A percentile compares a stretch with the other conserved stretches of the same genome.
Conservation (phyloP, 2,329 filamentous ascomycete genomes). For the Helotiales sp. region DNA sequence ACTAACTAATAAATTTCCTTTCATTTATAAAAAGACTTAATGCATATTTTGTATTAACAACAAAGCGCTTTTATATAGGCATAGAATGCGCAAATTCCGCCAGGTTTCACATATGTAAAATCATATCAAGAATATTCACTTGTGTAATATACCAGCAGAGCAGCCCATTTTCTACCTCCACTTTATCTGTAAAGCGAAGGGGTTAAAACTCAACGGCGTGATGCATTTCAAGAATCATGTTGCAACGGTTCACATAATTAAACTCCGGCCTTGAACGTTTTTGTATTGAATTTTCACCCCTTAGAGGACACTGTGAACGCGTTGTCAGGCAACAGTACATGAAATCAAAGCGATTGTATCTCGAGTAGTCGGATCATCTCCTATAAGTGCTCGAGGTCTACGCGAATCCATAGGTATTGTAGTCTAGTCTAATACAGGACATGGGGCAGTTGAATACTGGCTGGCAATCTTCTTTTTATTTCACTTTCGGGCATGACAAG, state of each 20-base stretch:
- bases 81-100: conserved; percentile 27
- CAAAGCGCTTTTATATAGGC: conserved; percentile 21
- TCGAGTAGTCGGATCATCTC: no score
- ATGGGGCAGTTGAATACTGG: no score
- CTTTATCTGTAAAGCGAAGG: conserved; percentile 19
- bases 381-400: no score
- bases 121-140: conserved; percentile 29
- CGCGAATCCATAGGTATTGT: no score
- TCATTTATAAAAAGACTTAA: conserved; percentile 30
- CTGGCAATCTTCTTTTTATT: no score
- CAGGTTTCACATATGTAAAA: conserved; percentile 26
- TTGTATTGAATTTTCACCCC: no score
- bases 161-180: conserved; percentile 19
- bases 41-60: conserved; percentile 29
- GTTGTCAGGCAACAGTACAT: no score
- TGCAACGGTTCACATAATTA: conserved; percentile 23
- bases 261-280: conserved; percentile 18
- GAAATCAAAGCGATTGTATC: no score
- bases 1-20: conserved; percentile 18
- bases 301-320: no score
- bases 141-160: conserved; percentile 11
- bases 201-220: conserved; percentile 24
- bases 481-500: no score
- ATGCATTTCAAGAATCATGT: conserved; percentile 35
- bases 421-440: no score